Base-by-base conservation (phyloP, 2,329 filamentous ascomycete species). In the Neofusicoccum parvum region DNA sequence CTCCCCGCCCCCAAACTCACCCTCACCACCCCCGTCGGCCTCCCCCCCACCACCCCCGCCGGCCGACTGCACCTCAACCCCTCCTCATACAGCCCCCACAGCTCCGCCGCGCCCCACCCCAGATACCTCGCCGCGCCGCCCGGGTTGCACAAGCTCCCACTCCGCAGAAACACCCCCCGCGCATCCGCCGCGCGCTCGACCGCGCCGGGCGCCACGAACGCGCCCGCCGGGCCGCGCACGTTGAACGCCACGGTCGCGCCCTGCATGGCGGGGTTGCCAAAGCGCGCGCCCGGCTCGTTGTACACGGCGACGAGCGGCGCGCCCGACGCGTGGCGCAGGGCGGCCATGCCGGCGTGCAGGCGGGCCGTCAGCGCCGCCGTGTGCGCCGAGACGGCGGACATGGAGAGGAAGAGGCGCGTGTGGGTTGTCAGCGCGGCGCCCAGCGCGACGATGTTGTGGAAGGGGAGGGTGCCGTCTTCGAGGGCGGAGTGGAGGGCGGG, bases 231-330 rank as follows among this genome's bases (percentile, higher is more conserved):
- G n/a, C 75, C 75, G 32, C 83, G 74, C 12, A 90, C 75, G 68
- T 90, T 91, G 76, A 91, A 89, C 1, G 88, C 85, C 23, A 91
- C 78, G 0, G 86, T 89, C 1, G 87, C 82, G 1, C 88, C 88
- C 72, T 89, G 86, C 20, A 80, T 81, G 15, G 71, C 75, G 0
- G 84, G 70, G 70, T 88, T 81, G 3, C 80, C 83, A 56, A 86
- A 88, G 9, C 79, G 72, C 14, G 77, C 79, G 10, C 11, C 10
- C 39, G 76, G 77, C 39, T 86, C 84, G 67, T 82, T 83, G 73
- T 90, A 89, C 27, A 90, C 78, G 20, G 79, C 80, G 58, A 83
- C 83, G 2, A 87, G 74, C 0, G 81, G 79, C 15, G 71, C 72
- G 1, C 85, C 86, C 67, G 89, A 87, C 5, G 39, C 6, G 72